Percentiles rank a stretch among this genome's conserved stretches.
Evolutionary conservation across 2,329 filamentous ascomycete species (phyloP).

Genomic region (Clonostachys chloroleuca): DNA sequence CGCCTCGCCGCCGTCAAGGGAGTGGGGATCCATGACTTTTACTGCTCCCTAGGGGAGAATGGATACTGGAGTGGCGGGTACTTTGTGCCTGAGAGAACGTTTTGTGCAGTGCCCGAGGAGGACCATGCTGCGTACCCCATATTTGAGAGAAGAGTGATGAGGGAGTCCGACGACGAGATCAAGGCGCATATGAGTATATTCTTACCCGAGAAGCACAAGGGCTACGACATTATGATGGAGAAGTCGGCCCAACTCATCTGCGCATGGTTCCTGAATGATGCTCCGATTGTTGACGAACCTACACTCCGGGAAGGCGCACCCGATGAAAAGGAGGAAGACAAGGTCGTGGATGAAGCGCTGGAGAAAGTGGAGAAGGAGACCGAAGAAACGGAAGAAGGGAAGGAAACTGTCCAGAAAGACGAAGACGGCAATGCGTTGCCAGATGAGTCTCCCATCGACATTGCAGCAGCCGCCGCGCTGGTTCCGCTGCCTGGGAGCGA

Average conservation of each 20-base stretch:
- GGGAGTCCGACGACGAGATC: slow-evolving; percentile 64
- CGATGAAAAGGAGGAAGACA: slow-evolving; percentile 20
- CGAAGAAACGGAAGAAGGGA: slow-evolving; percentile 8
- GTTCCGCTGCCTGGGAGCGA: slow-evolving; percentile 40
- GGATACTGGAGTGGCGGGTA: slow-evolving; percentile 57
- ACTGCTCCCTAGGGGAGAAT: slow-evolving; percentile 70
- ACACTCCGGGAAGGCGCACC: slow-evolving; percentile 31
- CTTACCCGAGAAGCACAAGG: slow-evolving; percentile 53
- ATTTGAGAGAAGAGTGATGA: slow-evolving; percentile 55
- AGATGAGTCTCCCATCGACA: slow-evolving; percentile 44
- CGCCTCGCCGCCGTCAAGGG: slow-evolving; percentile 55
- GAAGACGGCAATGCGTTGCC: slow-evolving; percentile 14
- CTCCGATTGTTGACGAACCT: slow-evolving; percentile 36
- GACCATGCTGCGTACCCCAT: slow-evolving; percentile 23
- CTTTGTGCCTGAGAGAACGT: slow-evolving; percentile 67
- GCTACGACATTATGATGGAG: slow-evolving; percentile 60
- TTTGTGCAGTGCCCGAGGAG: slow-evolving; percentile 65
- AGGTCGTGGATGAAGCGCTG: slow-evolving; percentile 11
- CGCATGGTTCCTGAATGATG: slow-evolving; percentile 49
- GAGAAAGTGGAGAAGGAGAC: slow-evolving; percentile 9
- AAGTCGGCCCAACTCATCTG: slow-evolving; percentile 52
- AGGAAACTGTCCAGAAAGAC: not conserved
- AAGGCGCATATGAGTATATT: slow-evolving; percentile 69
- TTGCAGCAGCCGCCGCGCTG: slow-evolving; percentile 45
- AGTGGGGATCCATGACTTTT: slow-evolving; percentile 71